phyloP scores from a whole-genome alignment of 2,329 filamentous ascomycete genomes.

The Akanthomyces uredinophilus region DNA sequence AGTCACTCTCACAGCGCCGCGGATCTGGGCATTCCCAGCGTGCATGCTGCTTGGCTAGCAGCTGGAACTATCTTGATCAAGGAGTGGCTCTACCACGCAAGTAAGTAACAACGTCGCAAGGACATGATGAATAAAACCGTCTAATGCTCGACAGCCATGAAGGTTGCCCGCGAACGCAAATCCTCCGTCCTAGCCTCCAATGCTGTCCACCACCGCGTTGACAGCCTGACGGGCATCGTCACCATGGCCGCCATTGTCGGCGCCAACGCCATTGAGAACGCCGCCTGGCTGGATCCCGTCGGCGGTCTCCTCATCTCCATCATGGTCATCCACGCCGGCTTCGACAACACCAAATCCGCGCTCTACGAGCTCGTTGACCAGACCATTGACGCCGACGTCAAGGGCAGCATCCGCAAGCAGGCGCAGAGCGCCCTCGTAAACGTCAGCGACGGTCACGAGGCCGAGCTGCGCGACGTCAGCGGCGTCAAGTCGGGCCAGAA shows the following conservation, averaged over 20 bases:
- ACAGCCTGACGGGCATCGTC: conserved; percentile 91
- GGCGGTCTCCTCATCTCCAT: conserved; percentile 88
- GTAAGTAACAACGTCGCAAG: conserved; percentile 50
- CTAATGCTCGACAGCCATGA: conserved; percentile 64
- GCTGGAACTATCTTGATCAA: conserved; percentile 86
- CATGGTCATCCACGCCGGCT: conserved; percentile 88
- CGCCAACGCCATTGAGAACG: conserved; percentile 78
- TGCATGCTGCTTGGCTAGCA: conserved; percentile 93
- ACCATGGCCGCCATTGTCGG: conserved; percentile 84
- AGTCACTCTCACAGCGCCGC: conserved; percentile 47
- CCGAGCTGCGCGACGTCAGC: conserved; percentile 72
- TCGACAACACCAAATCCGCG: conserved; percentile 75
- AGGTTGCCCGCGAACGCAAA: conserved; percentile 87
- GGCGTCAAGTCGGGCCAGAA: conserved; percentile 96
- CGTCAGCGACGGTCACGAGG: conserved; percentile 48
- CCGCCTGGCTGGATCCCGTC: conserved; percentile 89
- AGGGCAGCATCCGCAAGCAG: conserved; percentile 63
- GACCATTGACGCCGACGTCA: conserved; percentile 80
- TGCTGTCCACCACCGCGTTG: conserved; percentile 91
- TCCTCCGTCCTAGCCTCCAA: conserved; percentile 95
- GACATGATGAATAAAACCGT: conserved; percentile 6
- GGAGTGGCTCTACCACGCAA: conserved; percentile 95
- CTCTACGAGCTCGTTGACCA: conserved; percentile 88
- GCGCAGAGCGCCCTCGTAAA: conserved; percentile 53
- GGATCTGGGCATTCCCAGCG: conserved; percentile 59